Percentiles rank a stretch among this genome's conserved stretches.
Evolutionary conservation across 1,284 basidiomycete genomes (phyloP).

Genomic region (Rhizopogon parksii): DNA sequence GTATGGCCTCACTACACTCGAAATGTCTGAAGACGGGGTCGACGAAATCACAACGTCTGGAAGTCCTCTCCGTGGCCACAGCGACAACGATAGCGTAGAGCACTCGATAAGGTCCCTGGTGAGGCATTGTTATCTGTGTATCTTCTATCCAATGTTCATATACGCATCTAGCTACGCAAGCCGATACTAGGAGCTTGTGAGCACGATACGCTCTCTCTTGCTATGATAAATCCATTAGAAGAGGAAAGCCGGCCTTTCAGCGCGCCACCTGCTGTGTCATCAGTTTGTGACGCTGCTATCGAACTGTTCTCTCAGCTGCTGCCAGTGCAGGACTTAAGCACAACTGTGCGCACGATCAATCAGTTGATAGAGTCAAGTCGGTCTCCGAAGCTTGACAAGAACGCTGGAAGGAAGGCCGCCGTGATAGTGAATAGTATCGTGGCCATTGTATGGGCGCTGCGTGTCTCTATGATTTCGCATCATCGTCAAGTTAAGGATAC

Average conservation of each 20-base stretch:
- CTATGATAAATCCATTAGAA: constrained; percentile 42
- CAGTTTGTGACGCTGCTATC: constrained; percentile 85
- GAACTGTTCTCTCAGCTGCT: constrained; percentile 80
- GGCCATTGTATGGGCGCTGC: constrained; percentile 74
- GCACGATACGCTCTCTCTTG: constrained; percentile 79
- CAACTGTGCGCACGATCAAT: constrained; percentile 62
- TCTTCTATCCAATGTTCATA: constrained; percentile 6
- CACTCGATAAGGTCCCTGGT: constrained; percentile 71
- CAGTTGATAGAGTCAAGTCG: constrained; percentile 66
- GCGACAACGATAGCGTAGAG: constrained; percentile 77
- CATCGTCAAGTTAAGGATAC: constrained; percentile 60
- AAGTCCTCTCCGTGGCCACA: constrained; percentile 30
- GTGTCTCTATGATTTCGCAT: constrained; percentile 47
- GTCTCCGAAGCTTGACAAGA: constrained; percentile 82
- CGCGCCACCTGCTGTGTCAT: constrained; percentile 73
- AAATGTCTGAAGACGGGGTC: constrained; percentile 40
- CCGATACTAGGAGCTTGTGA: constrained; percentile 84
- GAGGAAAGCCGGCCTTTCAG: constrained; percentile 44
- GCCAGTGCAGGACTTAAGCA: constrained; percentile 69
- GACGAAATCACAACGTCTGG: constrained; percentile 25
- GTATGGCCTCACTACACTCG: constrained; percentile 82
- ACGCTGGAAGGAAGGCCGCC: constrained; percentile 84
- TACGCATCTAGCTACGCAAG: constrained; percentile 50
- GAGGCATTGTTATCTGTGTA: constrained; percentile 18
- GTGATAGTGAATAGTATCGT: constrained; percentile 78